phyloP scores from a whole-genome alignment of 140 eudicot species.

The Oenanthe javanica region DNA sequence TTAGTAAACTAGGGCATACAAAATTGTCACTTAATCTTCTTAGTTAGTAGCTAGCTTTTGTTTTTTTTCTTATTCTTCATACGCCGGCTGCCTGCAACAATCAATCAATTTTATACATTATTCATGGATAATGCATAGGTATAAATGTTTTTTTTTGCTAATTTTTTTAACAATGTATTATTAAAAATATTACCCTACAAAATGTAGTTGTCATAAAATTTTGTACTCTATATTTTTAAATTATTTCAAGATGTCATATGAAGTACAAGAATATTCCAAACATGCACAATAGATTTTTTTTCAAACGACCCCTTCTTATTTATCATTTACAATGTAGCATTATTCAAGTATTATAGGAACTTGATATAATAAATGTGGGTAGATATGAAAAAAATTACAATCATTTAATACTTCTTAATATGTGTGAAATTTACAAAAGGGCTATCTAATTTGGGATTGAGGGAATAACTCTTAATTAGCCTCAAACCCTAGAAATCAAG shows the following conservation, averaged over 20 bases:
- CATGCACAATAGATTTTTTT: background rate
- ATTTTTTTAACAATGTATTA: no score
- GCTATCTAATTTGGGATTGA: no score
- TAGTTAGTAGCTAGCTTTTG: background rate
- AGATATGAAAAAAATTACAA: no score
- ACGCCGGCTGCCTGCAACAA: background rate
- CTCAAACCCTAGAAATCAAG: background rate
- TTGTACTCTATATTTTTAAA: background rate
- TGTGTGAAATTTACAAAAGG: no score
- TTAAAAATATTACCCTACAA: background rate
- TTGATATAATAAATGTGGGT: no score
- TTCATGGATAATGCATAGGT: no score
- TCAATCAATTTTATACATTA: background rate
- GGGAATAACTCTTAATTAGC: background rate
- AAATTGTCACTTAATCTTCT: background rate
- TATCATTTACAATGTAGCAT: no score
- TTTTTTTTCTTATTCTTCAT: background rate
- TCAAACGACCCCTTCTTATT: no score
- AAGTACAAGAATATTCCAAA: slow-evolving; percentile 13
- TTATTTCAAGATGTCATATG: slow-evolving; percentile 4
- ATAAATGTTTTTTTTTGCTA: no score
- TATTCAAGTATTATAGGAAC: no score
- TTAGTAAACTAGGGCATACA: background rate
- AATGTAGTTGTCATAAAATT: background rate
- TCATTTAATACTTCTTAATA: no score